Evolutionary conservation across 1,284 basidiomycete genomes (phyloP).

Genomic region (Peniophora sp.): DNA sequence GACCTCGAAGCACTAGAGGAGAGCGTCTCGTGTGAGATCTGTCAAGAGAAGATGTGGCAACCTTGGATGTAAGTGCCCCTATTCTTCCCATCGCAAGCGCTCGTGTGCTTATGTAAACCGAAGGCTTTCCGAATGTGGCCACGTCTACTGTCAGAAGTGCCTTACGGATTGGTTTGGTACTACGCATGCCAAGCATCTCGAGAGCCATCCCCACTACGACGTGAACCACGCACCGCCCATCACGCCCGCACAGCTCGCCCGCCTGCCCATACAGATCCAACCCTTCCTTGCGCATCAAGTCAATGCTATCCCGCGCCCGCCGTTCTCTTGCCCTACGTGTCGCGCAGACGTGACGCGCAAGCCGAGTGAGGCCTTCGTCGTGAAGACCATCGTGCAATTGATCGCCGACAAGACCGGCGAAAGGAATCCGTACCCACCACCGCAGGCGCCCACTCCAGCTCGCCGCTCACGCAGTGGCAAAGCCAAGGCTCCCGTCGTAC

Average conservation of each 20-base stretch:
- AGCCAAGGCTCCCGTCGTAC: not conserved
- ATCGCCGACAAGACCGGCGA: constrained; percentile 41
- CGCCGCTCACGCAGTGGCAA: not conserved
- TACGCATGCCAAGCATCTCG: constrained; percentile 39
- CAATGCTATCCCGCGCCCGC: constrained; percentile 24
- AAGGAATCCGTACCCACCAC: not conserved
- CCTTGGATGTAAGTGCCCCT: constrained; percentile 47
- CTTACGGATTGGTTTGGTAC: constrained; percentile 60
- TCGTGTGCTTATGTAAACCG: not conserved
- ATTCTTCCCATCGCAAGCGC: not conserved
- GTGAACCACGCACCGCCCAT: constrained; percentile 12
- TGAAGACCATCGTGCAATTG: constrained; percentile 47
- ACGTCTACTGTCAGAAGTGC: constrained; percentile 59
- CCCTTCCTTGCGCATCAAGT: constrained; percentile 15
- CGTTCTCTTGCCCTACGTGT: constrained; percentile 63
- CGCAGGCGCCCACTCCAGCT: not conserved
- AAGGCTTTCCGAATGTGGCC: constrained; percentile 59
- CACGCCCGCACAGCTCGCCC: constrained; percentile 11
- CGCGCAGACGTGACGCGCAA: constrained; percentile 36
- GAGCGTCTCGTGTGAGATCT: constrained; percentile 52
- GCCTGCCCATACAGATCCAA: constrained; percentile 16
- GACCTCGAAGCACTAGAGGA: constrained; percentile 39
- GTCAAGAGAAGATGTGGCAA: constrained; percentile 50
- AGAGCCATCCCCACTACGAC: constrained; percentile 37
- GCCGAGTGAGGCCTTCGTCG: constrained; percentile 50